Evolutionary conservation across 805 yeast species (phyloP).

Genomic region (Saccharomycopsis sp.): DNA sequence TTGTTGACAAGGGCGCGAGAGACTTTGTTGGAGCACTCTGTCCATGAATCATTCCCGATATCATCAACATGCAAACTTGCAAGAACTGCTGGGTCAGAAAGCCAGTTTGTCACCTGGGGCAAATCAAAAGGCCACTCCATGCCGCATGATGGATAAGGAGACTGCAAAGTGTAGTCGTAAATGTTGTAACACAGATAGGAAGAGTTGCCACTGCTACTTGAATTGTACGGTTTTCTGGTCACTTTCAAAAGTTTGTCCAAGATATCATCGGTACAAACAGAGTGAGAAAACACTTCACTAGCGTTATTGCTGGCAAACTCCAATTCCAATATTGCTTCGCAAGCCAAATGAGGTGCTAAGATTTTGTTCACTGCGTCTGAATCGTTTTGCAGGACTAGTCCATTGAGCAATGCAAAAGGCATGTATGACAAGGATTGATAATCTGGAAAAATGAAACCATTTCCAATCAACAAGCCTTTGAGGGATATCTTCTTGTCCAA

Average conservation of each 20-base stretch:
- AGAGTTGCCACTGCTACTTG: not conserved
- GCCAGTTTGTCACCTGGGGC: constrained; percentile 43
- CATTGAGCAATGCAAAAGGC: constrained; percentile 45
- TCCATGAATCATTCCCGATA: constrained; percentile 39
- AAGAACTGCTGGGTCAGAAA: constrained; percentile 39
- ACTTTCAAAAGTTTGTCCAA: constrained; percentile 2
- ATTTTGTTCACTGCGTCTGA: not conserved
- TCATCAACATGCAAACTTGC: constrained; percentile 43
- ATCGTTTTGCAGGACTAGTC: constrained; percentile 28
- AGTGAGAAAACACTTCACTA: not conserved
- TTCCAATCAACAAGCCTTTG: constrained; percentile 57
- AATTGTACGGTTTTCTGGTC: not conserved
- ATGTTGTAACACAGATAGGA: constrained; percentile 33
- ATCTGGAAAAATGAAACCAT: constrained; percentile 73
- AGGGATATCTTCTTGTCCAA: constrained; percentile 27
- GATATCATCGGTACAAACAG: constrained; percentile 2
- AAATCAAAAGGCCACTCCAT: constrained; percentile 74
- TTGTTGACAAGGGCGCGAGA: constrained; percentile 39
- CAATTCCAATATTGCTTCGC: not conserved
- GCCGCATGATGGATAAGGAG: constrained; percentile 64
- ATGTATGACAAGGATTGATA: constrained; percentile 60
- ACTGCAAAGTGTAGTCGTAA: constrained; percentile 57
- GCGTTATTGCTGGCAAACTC: not conserved
- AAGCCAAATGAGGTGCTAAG: not conserved
- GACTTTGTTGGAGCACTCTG: constrained; percentile 65